Evolutionary conservation across 441 rosid species (phyloP), one percentile per base, ranked within the genome.

Genomic region (Populus hybrid): DNA sequence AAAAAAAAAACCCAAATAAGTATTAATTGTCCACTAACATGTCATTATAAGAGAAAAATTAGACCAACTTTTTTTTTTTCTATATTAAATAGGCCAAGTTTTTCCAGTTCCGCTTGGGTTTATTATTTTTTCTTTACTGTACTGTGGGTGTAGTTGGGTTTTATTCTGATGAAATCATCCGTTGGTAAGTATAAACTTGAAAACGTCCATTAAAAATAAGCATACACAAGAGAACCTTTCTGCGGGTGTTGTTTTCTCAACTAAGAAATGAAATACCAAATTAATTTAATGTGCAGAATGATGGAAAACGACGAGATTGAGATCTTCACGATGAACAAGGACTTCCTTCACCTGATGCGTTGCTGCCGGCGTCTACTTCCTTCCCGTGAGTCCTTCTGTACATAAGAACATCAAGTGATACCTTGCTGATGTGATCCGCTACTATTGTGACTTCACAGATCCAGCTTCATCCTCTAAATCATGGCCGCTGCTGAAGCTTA

Each of bases 291-390:
- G 59, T 50, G 59, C 59, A 50, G 19, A 50, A 50, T 1, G n/a
- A 50, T 50, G 59, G 59, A 50, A 46, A 50, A 50, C 6, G 59
- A 18, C n/a, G 7, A 50, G 59, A 50, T 50, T 50, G 7, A 50
- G 59, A 50, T 50, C 59, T 18, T 50, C 59, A 16, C 6, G 59
- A 16, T 16, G 59, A 50, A 50, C 19, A 50, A 50, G 59, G 19
- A 16, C 59, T 16, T 16, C 53, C 53, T 10, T 42, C 53, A 42
- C 16, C 53, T 42, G 53, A 42, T 11, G 14, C 53, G 16, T 42
- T 42, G 53, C 53, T 42, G 53, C 0, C 5, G 53, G 5, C 53
- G 53, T 64, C 18, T 10, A 61, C 79, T 82, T 63, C 74, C 80
- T 1, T 82, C 34, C 18, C 2, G 19, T 30, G 61, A 69, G 23